These are phyloP conservation scores for Phaeosphaeriaceae sp. DNA, from an alignment of 2,329 filamentous ascomycete species.

Conservation along the genomic window DNA sequence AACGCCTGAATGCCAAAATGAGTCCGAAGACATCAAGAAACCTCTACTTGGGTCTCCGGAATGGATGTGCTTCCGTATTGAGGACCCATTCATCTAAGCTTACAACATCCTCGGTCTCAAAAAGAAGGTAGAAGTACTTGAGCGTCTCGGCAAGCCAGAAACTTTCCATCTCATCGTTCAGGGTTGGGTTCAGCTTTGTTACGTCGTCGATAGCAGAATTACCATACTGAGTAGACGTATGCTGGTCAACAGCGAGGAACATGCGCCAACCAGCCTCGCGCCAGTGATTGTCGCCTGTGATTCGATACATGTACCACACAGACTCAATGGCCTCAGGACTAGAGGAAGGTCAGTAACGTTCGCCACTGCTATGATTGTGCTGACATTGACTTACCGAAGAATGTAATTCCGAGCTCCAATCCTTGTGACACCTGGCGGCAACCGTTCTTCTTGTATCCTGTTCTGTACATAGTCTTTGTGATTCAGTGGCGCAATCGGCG, in stretches of 20 bases:
- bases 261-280: constrained; percentile 76
- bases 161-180: constrained; percentile 73
- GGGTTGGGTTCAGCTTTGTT: constrained; percentile 55
- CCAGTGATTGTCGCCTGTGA: constrained; percentile 71
- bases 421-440: constrained; percentile 64
- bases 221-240: constrained; percentile 68
- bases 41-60: constrained; percentile 33
- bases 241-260: constrained; percentile 69
- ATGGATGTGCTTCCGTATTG: constrained; percentile 56
- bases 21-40: not conserved
- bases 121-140: constrained; percentile 72
- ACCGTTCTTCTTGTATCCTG: constrained; percentile 50
- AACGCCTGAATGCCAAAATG: not conserved
- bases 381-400: constrained; percentile 55
- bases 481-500: constrained; percentile 34
- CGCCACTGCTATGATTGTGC: not conserved
- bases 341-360: constrained; percentile 6
- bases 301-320: constrained; percentile 78
- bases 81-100: constrained; percentile 72
- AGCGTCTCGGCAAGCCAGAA: constrained; percentile 76
- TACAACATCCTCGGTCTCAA: constrained; percentile 64
- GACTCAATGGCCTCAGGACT: constrained; percentile 80
- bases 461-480: constrained; percentile 48
- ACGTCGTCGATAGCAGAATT: constrained; percentile 73
- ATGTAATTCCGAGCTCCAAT: constrained; percentile 68